A percentile compares a stretch with the other conserved stretches of the same genome.
These are phyloP conservation scores for Coemansia sp. DNA, from an alignment of 192 early-diverging fungal species.

Conservation along the genomic window DNA sequence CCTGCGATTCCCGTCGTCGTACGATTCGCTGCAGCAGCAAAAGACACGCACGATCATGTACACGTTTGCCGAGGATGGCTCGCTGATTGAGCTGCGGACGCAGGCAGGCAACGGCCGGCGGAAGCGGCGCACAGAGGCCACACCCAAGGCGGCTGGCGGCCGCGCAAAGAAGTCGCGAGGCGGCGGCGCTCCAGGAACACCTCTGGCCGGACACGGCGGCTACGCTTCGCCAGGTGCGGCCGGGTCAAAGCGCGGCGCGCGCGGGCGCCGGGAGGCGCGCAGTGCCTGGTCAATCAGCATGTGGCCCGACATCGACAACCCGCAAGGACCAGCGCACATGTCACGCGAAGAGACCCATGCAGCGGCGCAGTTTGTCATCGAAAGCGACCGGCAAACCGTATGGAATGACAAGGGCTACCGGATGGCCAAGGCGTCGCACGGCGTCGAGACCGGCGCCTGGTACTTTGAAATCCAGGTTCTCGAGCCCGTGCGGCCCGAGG, in stretches of 20 bases:
- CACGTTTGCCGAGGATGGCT: slow-evolving; percentile 48
- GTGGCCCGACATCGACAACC: slow-evolving; percentile 72
- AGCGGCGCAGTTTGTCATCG: slow-evolving; percentile 63
- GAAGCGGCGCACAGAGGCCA: slow-evolving; percentile 38
- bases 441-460: slow-evolving; percentile 69
- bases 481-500: slow-evolving; percentile 46
- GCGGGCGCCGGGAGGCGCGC: slow-evolving; percentile 38
- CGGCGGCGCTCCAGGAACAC: neutral
- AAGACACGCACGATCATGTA: slow-evolving; percentile 50
- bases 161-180: slow-evolving; percentile 36
- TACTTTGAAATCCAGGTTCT: slow-evolving; percentile 67
- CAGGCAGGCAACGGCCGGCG: slow-evolving; percentile 34
- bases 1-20: slow-evolving; percentile 49
- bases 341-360: slow-evolving; percentile 59
- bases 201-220: slow-evolving; percentile 3
- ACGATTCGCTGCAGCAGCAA: slow-evolving; percentile 52
- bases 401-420: slow-evolving; percentile 72
- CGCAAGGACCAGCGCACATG: slow-evolving; percentile 51
- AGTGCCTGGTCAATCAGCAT: slow-evolving; percentile 49
- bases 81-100: slow-evolving; percentile 46
- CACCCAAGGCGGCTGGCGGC: slow-evolving; percentile 3
- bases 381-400: slow-evolving; percentile 55
- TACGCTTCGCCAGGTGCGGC: neutral
- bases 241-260: slow-evolving; percentile 20
- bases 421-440: slow-evolving; percentile 72